Percentiles rank a stretch among this genome's conserved stretches.
phyloP scores from a whole-genome alignment of 2,329 filamentous ascomycete species.

The Lachnellula occidentalis region DNA sequence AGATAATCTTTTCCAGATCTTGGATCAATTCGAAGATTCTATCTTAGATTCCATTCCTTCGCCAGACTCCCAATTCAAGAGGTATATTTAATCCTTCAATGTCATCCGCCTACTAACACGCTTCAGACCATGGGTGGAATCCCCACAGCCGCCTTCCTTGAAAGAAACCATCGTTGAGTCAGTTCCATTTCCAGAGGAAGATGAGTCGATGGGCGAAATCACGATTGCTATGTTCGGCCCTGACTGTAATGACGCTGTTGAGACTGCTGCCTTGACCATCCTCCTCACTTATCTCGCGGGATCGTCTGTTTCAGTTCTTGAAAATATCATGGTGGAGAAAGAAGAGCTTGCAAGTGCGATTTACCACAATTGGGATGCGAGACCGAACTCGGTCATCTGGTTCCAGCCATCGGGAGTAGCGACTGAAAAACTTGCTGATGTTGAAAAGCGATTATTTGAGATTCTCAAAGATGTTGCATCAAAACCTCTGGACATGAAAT shows the following conservation, averaged over 20 bases:
- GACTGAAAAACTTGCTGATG: constrained; percentile 75
- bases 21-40: constrained; percentile 83
- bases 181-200: constrained; percentile 91
- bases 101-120: constrained; percentile 7
- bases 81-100: constrained; percentile 19
- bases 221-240: constrained; percentile 84
- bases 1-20: constrained; percentile 67
- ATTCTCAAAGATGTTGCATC: constrained; percentile 75
- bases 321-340: constrained; percentile 87
- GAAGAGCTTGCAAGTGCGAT: constrained; percentile 88
- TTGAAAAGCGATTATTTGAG: constrained; percentile 80
- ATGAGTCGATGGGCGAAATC: constrained; percentile 88
- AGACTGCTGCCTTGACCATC: constrained; percentile 69
- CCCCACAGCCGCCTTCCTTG: constrained; percentile 68
- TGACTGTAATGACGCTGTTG: constrained; percentile 63
- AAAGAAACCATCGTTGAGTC: constrained; percentile 68
- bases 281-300: constrained; percentile 83
- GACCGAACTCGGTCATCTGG: constrained; percentile 78
- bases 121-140: constrained; percentile 80
- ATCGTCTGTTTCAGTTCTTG: constrained; percentile 85
- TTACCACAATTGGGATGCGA: constrained; percentile 69
- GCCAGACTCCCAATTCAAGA: constrained; percentile 67
- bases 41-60: constrained; percentile 78
- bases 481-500: constrained; percentile 81
- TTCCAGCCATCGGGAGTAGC: constrained; percentile 82